phyloP scores from a whole-genome alignment of 306 rosid species.

The Prunus salicina region DNA sequence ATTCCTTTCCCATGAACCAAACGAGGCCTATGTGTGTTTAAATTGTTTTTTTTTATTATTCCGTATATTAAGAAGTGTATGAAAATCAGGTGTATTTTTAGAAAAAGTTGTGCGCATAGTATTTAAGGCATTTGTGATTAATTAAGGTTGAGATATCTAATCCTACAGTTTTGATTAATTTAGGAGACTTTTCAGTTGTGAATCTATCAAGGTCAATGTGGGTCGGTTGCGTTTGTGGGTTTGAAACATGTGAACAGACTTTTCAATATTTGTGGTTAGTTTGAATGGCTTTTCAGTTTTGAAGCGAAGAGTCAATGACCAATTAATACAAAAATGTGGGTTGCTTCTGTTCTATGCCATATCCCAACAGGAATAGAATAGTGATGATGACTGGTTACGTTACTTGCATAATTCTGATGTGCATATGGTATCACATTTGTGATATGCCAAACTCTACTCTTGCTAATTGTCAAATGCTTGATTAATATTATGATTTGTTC shows the following conservation, averaged over 20 bases:
- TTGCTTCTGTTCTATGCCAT: background rate
- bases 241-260: background rate
- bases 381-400: background rate
- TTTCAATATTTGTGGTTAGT: background rate
- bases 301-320: background rate
- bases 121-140: background rate
- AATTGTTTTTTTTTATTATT: too few relatives aligned
- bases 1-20: too few relatives aligned
- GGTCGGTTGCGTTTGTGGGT: background rate
- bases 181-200: background rate
- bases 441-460: background rate
- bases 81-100: background rate
- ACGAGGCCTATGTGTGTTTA: too few relatives aligned
- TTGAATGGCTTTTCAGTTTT: background rate
- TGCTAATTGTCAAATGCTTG: background rate
- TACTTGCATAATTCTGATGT: too few relatives aligned
- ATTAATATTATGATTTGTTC: slow-evolving; percentile 1
- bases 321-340: background rate
- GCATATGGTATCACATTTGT: too few relatives aligned
- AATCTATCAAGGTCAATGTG: background rate
- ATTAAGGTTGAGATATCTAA: background rate
- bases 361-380: too few relatives aligned
- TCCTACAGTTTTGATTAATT: background rate
- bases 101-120: too few relatives aligned
- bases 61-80: too few relatives aligned